These are phyloP conservation scores for Wallacemonas sp. DNA, from an alignment of 208 protist genomes.

Conservation along the genomic window DNA sequence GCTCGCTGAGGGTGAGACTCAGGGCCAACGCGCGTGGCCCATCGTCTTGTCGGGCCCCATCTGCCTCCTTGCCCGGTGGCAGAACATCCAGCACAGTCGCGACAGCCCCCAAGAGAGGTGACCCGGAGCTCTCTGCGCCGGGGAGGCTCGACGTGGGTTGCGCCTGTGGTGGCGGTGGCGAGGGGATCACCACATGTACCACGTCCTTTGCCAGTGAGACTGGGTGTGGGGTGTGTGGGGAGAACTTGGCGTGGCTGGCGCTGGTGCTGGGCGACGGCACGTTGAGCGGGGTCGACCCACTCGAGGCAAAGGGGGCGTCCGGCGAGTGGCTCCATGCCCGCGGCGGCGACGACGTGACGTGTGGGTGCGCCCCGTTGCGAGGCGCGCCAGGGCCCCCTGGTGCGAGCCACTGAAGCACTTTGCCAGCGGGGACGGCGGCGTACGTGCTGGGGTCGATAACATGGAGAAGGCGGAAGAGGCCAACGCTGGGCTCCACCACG, in stretches of 20 bases:
- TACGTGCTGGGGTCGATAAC: conserved; percentile 11
- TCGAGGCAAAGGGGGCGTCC: background rate
- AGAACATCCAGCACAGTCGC: background rate
- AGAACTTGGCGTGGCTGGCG: background rate
- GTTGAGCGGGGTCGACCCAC: background rate
- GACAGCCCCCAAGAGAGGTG: too few relatives aligned
- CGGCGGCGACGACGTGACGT: background rate
- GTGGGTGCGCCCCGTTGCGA: too few relatives aligned
- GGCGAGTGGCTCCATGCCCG: background rate
- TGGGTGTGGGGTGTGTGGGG: background rate
- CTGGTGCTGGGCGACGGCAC: background rate
- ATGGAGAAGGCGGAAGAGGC: background rate
- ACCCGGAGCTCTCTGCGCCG: too few relatives aligned
- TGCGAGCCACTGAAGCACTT: background rate
- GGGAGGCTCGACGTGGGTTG: too few relatives aligned
- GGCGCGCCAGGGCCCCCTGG: too few relatives aligned
- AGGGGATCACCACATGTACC: background rate
- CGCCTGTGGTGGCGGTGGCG: background rate
- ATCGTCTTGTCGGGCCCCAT: too few relatives aligned
- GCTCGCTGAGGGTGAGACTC: conserved; percentile 15
- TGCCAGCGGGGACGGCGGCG: background rate
- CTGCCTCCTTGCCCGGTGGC: too few relatives aligned
- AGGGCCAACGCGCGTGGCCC: background rate
- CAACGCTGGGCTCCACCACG: background rate
- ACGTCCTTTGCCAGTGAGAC: background rate